These are phyloP conservation scores for Arachnopeziza araneosa DNA, from an alignment of 2,329 filamentous ascomycete genomes.

Conservation along the genomic window DNA sequence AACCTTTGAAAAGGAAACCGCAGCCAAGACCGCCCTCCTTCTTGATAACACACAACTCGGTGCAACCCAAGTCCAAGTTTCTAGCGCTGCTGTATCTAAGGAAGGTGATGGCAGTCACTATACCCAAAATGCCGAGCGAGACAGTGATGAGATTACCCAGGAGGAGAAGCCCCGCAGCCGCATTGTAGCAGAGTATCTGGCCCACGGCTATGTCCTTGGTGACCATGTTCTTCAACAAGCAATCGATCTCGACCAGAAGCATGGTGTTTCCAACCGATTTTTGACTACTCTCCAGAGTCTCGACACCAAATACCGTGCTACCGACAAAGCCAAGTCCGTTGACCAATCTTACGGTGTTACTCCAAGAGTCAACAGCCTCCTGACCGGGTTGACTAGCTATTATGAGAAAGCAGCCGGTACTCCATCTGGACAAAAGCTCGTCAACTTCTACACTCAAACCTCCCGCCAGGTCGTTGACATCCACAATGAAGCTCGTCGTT, in stretches of 20 bases:
- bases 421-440: slow-evolving; percentile 81
- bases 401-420: slow-evolving; percentile 90
- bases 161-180: slow-evolving; percentile 95
- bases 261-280: slow-evolving; percentile 80
- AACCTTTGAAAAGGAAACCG: slow-evolving; percentile 93
- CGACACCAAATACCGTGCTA: slow-evolving; percentile 81
- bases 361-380: slow-evolving; percentile 60
- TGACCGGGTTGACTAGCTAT: slow-evolving; percentile 72
- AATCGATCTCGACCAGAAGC: slow-evolving; percentile 82
- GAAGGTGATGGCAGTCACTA: slow-evolving; percentile 53
- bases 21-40: slow-evolving; percentile 92
- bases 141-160: slow-evolving; percentile 71
- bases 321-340: slow-evolving; percentile 75
- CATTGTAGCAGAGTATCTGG: slow-evolving; percentile 93
- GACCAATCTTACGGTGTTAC: slow-evolving; percentile 82
- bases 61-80: slow-evolving; percentile 72
- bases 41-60: slow-evolving; percentile 96
- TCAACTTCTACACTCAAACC: slow-evolving; percentile 78
- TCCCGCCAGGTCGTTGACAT: slow-evolving; percentile 92
- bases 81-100: slow-evolving; percentile 57
- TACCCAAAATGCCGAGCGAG: slow-evolving; percentile 49
- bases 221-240: slow-evolving; percentile 51
- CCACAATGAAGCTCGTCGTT: slow-evolving; percentile 79
- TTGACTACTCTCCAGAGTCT: slow-evolving; percentile 68
- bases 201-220: slow-evolving; percentile 84